A percentile compares a stretch with the other conserved stretches of the same genome.
phyloP scores from a whole-genome alignment of 176 grass and related monocot genomes.

The Triticum dicoccoides region DNA sequence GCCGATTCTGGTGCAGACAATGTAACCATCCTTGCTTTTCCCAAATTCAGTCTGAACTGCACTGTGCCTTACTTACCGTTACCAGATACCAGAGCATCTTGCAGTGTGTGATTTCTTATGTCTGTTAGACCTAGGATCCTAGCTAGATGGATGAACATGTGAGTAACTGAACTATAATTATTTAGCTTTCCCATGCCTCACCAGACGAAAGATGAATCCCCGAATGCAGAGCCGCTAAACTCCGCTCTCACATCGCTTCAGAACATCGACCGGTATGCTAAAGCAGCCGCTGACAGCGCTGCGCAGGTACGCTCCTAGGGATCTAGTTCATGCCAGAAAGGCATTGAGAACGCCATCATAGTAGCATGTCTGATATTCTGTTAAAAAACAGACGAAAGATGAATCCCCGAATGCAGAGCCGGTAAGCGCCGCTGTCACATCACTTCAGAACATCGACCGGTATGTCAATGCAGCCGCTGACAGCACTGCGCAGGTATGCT shows the following conservation, averaged over 20 bases:
- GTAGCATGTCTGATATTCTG: slow-evolving; percentile 37
- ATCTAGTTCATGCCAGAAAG: neutral
- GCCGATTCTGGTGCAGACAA: slow-evolving; percentile 36
- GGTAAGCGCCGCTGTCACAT: slow-evolving; percentile 25
- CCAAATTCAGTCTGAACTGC: slow-evolving; percentile 1
- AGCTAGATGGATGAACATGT: neutral
- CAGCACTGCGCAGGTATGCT: slow-evolving; percentile 34
- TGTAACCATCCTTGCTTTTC: slow-evolving; percentile 34
- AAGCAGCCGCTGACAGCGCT: slow-evolving; percentile 15
- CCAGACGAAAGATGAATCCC: slow-evolving; percentile 66
- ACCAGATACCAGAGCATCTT: neutral
- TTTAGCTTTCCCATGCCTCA: slow-evolving; percentile 53
- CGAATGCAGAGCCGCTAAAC: slow-evolving; percentile 41
- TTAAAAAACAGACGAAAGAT: slow-evolving; percentile 60
- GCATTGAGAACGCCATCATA: neutral
- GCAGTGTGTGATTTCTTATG: neutral
- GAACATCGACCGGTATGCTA: slow-evolving; percentile 4
- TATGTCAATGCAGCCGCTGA: slow-evolving; percentile 34
- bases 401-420: slow-evolving; percentile 41
- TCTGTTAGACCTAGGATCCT: neutral
- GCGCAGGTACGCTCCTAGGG: slow-evolving; percentile 32
- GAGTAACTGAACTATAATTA: slow-evolving; percentile 59
- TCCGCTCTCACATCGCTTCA: slow-evolving; percentile 22
- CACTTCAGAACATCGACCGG: slow-evolving; percentile 7
- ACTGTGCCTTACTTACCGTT: neutral